Evolutionary conservation across 2,329 filamentous ascomycete species (phyloP).

Genomic region (Alternaria postmessia): DNA sequence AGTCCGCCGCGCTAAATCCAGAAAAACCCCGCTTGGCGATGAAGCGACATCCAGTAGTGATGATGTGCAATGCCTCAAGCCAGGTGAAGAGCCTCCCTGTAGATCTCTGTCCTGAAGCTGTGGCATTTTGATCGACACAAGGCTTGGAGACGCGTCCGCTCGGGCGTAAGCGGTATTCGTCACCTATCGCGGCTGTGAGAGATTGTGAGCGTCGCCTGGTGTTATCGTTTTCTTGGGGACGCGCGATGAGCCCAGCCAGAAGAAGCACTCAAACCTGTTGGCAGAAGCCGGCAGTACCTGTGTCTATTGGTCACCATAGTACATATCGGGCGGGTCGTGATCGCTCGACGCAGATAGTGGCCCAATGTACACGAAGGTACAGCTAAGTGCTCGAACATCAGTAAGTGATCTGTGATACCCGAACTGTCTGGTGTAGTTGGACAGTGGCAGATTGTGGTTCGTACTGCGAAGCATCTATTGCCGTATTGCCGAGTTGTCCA

Average conservation of each 20-base stretch:
- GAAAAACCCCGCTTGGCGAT: constrained; percentile 2
- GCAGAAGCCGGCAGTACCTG: too few relatives aligned
- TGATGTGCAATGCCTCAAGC: constrained; percentile 3
- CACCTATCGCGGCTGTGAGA: neutral
- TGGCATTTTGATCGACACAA: neutral
- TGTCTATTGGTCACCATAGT: neutral
- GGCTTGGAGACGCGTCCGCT: constrained; percentile 4
- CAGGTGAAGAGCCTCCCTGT: constrained; percentile 3
- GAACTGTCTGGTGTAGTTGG: too few relatives aligned
- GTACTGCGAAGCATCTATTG: neutral
- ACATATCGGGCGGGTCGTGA: neutral
- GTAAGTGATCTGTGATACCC: too few relatives aligned
- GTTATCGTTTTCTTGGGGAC: neutral
- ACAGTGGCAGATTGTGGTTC: too few relatives aligned
- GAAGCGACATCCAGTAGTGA: constrained; percentile 5
- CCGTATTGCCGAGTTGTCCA: neutral
- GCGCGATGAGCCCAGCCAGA: neutral
- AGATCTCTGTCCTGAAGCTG: neutral
- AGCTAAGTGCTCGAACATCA: too few relatives aligned
- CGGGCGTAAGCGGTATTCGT: constrained; percentile 5
- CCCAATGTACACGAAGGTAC: too few relatives aligned
- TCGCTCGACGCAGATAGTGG: neutral
- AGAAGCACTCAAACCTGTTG: neutral
- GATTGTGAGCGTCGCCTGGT: constrained; percentile 1
- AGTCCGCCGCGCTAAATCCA: constrained; percentile 5